Conservation (phyloP, 345 rosid species). For the Populus deltoides region DNA sequence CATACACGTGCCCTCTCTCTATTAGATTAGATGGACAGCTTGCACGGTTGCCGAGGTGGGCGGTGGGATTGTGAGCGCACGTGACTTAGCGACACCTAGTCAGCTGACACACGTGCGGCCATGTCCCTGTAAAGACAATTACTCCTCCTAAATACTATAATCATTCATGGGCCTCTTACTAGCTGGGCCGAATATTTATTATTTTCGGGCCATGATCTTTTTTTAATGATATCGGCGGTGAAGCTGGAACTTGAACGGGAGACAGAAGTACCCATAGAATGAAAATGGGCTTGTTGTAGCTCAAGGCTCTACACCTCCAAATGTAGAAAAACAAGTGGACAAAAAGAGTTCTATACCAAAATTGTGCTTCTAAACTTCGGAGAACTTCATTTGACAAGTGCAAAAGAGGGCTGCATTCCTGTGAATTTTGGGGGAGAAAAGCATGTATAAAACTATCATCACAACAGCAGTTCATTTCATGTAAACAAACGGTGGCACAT, state of each 20-base stretch:
- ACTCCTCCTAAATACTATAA: no score
- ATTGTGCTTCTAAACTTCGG: background rate
- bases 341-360: background rate
- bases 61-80: background rate
- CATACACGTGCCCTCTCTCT: background rate
- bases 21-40: background rate
- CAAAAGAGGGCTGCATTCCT: background rate
- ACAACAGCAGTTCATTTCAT: background rate
- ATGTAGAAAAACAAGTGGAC: background rate
- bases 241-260: no score
- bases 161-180: background rate
- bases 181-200: background rate
- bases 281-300: no score
- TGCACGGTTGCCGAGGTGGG: conserved; percentile 1
- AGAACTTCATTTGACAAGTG: background rate
- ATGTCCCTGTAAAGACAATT: background rate
- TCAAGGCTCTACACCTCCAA: no score
- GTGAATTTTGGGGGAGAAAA: background rate
- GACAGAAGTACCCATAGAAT: no score
- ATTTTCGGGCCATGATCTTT: no score
- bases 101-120: background rate
- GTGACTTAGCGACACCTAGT: background rate
- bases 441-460: no score
- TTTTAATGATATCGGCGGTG: no score
- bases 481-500: no score